Base-by-base conservation (phyloP, 2,329 filamentous ascomycete genomes). In the Penicillium sp. region DNA sequence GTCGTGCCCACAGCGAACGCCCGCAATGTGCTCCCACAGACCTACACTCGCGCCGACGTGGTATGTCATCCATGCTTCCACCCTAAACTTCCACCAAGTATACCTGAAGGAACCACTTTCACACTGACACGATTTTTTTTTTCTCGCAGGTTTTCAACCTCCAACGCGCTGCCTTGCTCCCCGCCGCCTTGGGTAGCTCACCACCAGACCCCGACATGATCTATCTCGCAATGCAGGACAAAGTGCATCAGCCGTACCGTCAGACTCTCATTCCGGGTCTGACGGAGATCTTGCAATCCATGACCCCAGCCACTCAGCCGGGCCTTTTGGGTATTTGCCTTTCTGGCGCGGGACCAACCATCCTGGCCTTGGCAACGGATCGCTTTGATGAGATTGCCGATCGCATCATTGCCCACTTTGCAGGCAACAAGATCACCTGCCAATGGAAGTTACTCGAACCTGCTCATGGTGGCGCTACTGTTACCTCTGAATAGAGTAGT, bases 201-300 rank as follows among this genome's bases (percentile, higher is more conserved):
- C 91, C 93, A 8, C 91, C 90, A 1, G 86, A 96, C 65, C 85
- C 93, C 24, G 85, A 94, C 61, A 85, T 95, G 70, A 98, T 98
- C 67, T 94, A 94, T 74, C 83, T 94, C 41, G 91, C 90, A 40
- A 98, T 98, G 93, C 93, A 97, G 73, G 93, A 98, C 75, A 95
- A 90, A 72, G 83, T 98, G 52, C 93, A 98, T 73, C 93, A 98
- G 71, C 93, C 90, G 38, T 97, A 98, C 75, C 85, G 93, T 46
- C 85, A 93, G 71, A 85, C 81, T 2, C 80, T 98, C 53, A 95
- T 98, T 58, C 93, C 93, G 1, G 93, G 91, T 0, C 78, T 98
- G 48, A 86, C 87, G 12, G 86, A 95, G 66, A 91, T 98, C 46
- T 82, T 98, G 45, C 82, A 89, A 67, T 91, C 86, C 51, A 90